Evolutionary conservation across 1,284 basidiomycete genomes (phyloP), one percentile per base, ranked within the genome.

Genomic region (Coriolopsis trogii): DNA sequence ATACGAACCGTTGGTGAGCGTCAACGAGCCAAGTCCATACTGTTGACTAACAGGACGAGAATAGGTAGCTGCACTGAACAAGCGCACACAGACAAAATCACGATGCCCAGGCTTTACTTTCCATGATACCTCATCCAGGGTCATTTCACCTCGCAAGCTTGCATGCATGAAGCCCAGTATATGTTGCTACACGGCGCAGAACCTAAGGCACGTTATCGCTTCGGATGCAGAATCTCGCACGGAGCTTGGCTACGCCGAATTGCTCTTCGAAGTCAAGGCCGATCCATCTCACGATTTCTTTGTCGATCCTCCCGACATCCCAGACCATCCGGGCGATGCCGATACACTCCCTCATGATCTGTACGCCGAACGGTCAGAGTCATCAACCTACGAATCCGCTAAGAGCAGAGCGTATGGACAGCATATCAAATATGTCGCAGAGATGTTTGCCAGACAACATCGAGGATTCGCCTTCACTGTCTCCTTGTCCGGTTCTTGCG

Each of bases 41-140:
- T 4, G 16, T 4, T 4, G 13, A 33, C 13, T 4, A 33, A 16
- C 12, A 33, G 31, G 7, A 13, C 8, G 8, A 8, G 28, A 7
- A 30, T 28, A 46, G 26, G 16, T 30, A 28, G 25, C 16, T 4
- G 36, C 45, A 6, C 26, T 46, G 7, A 46, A 39, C 46, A 25
- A 41, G 21, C 31, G 23, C 8, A 42, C 48, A 13, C 34, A 16
- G 24, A 18, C 15, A 23, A 42, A 43, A 23, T 37, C 33, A 3
- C 49, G 49, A 9, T 50, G 49, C n/a, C 49, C 41, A 6, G 49
- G 49, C 1, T 41, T 45, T 30, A n/a, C 33, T 16, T 51, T 45
- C 42, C 37, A 51, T 39, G 36, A 4, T n/a, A n/a, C n/a, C n/a
- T n/a, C n/a, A n/a, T n/a, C n/a, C 12, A 6, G 1, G 9, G 29